phyloP scores from a whole-genome alignment of 257 asterid species.

The Craterostigma plantagineum region DNA sequence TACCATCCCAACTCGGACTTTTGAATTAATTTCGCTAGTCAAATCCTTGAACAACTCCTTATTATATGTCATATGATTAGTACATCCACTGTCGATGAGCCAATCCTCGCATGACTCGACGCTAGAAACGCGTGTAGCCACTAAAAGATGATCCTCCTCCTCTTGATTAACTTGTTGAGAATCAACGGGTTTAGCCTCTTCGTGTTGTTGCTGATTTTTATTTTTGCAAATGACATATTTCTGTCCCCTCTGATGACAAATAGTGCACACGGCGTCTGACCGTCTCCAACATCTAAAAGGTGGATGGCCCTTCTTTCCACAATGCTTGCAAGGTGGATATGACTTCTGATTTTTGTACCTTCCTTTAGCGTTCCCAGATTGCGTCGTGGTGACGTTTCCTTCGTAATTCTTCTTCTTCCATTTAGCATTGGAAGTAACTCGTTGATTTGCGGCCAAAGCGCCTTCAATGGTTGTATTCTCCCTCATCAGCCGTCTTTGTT shows the following conservation, averaged over 20 bases:
- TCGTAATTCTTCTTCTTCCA: background rate
- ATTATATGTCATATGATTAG: background rate
- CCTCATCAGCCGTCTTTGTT: conserved; percentile 7
- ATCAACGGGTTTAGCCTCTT: background rate
- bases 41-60: background rate
- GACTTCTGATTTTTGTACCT: background rate
- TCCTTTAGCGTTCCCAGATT: background rate
- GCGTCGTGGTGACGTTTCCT: background rate
- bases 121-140: background rate
- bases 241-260: background rate
- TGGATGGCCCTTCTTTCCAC: background rate
- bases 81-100: background rate
- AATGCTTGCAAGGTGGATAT: background rate
- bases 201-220: background rate
- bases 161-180: background rate
- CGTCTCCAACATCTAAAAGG: background rate
- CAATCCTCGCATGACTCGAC: background rate
- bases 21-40: background rate
- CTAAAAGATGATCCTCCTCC: background rate
- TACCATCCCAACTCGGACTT: too few relatives aligned
- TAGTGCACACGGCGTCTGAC: background rate
- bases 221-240: background rate
- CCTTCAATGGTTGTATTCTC: background rate
- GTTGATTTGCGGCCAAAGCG: background rate
- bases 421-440: background rate